phyloP scores from a whole-genome alignment of 176 grass and related monocot genomes.

The Triticum dicoccoides region DNA sequence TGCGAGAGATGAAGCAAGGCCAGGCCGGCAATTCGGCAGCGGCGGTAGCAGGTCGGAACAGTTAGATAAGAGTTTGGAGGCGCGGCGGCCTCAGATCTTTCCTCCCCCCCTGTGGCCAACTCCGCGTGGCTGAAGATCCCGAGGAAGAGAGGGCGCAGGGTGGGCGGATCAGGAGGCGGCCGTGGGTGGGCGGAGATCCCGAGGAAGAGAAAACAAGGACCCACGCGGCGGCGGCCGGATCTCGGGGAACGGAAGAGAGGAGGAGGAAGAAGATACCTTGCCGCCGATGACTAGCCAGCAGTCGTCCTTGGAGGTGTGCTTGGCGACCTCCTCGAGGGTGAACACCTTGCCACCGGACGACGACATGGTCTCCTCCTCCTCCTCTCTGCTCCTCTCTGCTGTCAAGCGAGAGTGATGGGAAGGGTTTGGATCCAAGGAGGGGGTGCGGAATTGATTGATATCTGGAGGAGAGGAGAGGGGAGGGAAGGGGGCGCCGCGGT shows the following conservation, averaged over 20 bases:
- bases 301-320: slow-evolving; percentile 56
- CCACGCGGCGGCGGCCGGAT: background rate
- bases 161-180: too few relatives aligned
- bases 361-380: background rate
- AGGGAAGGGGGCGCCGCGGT: too few relatives aligned
- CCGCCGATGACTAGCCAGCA: slow-evolving; percentile 61
- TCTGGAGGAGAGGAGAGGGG: too few relatives aligned
- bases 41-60: too few relatives aligned
- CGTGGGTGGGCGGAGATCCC: background rate
- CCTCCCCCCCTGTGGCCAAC: too few relatives aligned
- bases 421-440: too few relatives aligned
- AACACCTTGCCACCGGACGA: slow-evolving; percentile 20
- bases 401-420: background rate
- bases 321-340: slow-evolving; percentile 47
- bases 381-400: background rate
- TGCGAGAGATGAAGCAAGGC: background rate
- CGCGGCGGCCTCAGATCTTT: too few relatives aligned
- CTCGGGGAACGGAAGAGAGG: background rate
- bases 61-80: too few relatives aligned
- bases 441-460: too few relatives aligned
- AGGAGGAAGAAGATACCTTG: background rate
- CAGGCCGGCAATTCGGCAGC: too few relatives aligned
- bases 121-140: too few relatives aligned
- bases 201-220: background rate
- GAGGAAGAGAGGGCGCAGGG: too few relatives aligned